Percentiles rank a stretch among this genome's conserved stretches.
phyloP scores from a whole-genome alignment of 148 eudicot species.

The Camellia granthamiana region DNA sequence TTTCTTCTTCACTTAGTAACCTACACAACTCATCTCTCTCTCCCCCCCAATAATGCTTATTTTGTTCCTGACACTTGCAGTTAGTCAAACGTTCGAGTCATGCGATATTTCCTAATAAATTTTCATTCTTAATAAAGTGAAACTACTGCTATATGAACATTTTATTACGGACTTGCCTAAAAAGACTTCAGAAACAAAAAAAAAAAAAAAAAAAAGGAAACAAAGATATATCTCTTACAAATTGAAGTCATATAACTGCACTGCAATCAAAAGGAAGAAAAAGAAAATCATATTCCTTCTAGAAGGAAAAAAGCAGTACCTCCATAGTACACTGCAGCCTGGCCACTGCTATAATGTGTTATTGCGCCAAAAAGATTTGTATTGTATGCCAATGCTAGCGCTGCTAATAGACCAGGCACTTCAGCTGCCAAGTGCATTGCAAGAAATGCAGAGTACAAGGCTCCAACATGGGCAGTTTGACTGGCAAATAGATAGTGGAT shows the following conservation, averaged over 20 bases:
- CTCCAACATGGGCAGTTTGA: slow-evolving; percentile 97
- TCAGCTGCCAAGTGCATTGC: slow-evolving; percentile 89
- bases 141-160: background rate
- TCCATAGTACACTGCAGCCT: slow-evolving; percentile 94
- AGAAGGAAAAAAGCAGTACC: slow-evolving; percentile 33
- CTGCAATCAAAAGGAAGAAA: slow-evolving; percentile 4
- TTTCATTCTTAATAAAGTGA: background rate
- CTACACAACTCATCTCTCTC: background rate
- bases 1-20: background rate
- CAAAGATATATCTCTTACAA: background rate
- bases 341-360: slow-evolving; percentile 97
- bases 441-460: slow-evolving; percentile 85
- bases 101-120: background rate
- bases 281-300: background rate
- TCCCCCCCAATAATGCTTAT: background rate
- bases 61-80: background rate
- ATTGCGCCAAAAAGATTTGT: slow-evolving; percentile 84
- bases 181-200: too few relatives aligned
- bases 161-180: background rate
- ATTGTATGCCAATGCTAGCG: slow-evolving; percentile 80
- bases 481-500: slow-evolving; percentile 94
- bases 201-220: too few relatives aligned
- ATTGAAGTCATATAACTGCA: background rate
- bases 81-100: too few relatives aligned
- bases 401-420: slow-evolving; percentile 79